A percentile compares a stretch with the other conserved stretches of the same genome.
Conservation (phyloP, 805 yeast genomes). For the Metschnikowia noctiluminum region DNA sequence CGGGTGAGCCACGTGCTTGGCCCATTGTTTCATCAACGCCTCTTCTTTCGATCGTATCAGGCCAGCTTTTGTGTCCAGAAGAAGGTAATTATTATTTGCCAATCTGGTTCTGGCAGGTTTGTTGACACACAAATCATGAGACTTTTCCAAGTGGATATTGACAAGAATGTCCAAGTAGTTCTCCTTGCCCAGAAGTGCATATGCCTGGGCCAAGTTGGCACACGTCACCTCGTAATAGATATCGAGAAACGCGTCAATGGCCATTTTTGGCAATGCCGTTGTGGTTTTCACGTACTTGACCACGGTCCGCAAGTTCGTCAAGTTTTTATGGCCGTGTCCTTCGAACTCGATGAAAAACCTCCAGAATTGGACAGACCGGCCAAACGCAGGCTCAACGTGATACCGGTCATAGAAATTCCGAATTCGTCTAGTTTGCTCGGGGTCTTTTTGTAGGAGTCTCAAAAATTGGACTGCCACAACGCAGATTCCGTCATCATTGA, state of each 20-base stretch:
- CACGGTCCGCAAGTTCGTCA: conserved; percentile 42
- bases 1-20: conserved; percentile 31
- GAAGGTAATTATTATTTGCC: conserved; percentile 19
- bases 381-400: conserved; percentile 29
- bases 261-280: conserved; percentile 46
- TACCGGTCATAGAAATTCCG: conserved; percentile 30
- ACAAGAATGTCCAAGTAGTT: conserved; percentile 15
- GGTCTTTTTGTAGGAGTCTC: conserved; percentile 28
- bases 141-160: conserved; percentile 20
- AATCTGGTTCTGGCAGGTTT: conserved; percentile 22
- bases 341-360: conserved; percentile 53
- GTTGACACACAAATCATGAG: conserved; percentile 28
- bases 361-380: conserved; percentile 53
- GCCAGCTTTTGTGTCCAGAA: conserved; percentile 6
- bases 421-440: conserved; percentile 19
- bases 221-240: conserved; percentile 21
- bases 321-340: conserved; percentile 37
- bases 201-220: conserved; percentile 22
- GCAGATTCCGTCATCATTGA: conserved; percentile 42
- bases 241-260: conserved; percentile 43
- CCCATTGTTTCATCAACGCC: conserved; percentile 17
- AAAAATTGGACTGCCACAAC: conserved; percentile 26
- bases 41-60: conserved; percentile 17
- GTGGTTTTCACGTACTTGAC: conserved; percentile 42
- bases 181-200: conserved; percentile 14